phyloP scores from a whole-genome alignment of 441 rosid genomes.

The Populus hybrid region DNA sequence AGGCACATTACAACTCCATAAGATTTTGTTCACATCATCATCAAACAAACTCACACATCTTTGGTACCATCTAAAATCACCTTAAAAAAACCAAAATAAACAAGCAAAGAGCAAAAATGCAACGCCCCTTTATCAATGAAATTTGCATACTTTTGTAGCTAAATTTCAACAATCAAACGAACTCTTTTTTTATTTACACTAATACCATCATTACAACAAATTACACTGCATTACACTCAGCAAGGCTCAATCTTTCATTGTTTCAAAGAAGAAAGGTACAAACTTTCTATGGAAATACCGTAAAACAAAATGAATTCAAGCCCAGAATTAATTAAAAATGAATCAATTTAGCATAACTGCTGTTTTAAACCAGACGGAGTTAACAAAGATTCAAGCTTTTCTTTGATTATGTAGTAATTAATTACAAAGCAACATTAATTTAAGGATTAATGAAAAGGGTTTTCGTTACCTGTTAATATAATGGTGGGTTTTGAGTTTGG shows the following conservation, averaged over 20 bases:
- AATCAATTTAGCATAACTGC: background rate
- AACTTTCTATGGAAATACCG: background rate
- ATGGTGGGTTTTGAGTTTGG: conserved; percentile 34
- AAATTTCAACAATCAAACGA: background rate
- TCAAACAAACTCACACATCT: background rate
- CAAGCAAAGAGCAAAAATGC: background rate
- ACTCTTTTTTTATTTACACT: background rate
- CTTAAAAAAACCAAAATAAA: background rate
- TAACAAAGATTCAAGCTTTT: background rate
- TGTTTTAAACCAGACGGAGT: background rate
- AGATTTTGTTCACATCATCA: background rate
- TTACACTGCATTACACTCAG: background rate
- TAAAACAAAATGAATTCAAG: background rate
- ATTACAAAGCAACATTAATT: background rate
- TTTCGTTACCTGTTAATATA: conserved; percentile 10
- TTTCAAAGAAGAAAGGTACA: background rate
- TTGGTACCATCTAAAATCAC: background rate
- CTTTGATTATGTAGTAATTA: too few relatives aligned
- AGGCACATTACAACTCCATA: background rate
- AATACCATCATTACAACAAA: background rate
- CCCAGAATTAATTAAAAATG: background rate
- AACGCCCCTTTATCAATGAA: background rate
- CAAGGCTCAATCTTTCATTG: background rate
- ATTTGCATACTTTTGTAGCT: background rate
- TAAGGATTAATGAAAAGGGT: background rate